Conservation (phyloP, 1,139 yeast genomes). For the Candida pseudoviswanathii region DNA sequence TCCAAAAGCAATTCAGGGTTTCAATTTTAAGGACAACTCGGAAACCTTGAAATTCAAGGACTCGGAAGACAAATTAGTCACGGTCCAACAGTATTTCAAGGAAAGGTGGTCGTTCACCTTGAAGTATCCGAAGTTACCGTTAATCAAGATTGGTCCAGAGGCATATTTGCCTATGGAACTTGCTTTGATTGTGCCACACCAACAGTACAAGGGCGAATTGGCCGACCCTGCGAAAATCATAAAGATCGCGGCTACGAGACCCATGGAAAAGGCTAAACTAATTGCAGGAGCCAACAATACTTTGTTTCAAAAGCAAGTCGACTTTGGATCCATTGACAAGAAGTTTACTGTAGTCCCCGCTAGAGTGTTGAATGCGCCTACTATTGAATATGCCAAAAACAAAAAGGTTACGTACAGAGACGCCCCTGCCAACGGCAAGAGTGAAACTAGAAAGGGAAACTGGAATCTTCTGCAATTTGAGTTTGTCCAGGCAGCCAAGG, state of each 20-base stretch:
- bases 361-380: slow-evolving; percentile 16
- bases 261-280: slow-evolving; percentile 14
- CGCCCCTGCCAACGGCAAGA: slow-evolving; percentile 12
- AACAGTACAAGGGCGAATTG: slow-evolving; percentile 16
- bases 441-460: slow-evolving; percentile 16
- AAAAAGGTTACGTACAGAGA: slow-evolving; percentile 11
- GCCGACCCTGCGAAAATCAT: slow-evolving; percentile 15
- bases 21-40: slow-evolving; percentile 12
- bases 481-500: slow-evolving; percentile 12
- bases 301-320: slow-evolving; percentile 10
- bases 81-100: slow-evolving; percentile 13
- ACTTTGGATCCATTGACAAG: slow-evolving; percentile 14
- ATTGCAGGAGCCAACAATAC: slow-evolving; percentile 10
- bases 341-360: slow-evolving; percentile 15
- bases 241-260: slow-evolving; percentile 14
- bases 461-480: slow-evolving; percentile 16
- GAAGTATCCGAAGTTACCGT: slow-evolving; percentile 15
- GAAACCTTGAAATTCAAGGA: slow-evolving; percentile 14
- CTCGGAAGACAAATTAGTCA: slow-evolving; percentile 10
- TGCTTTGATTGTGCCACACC: slow-evolving; percentile 15
- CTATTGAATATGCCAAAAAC: slow-evolving; percentile 13
- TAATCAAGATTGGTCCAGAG: slow-evolving; percentile 14
- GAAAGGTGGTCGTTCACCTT: slow-evolving; percentile 13
- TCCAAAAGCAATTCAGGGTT: slow-evolving; percentile 14
- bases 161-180: slow-evolving; percentile 17